These are phyloP conservation scores for Tuber melanosporum DNA, from an alignment of 495 filamentous ascomycete species.

Conservation along the genomic window DNA sequence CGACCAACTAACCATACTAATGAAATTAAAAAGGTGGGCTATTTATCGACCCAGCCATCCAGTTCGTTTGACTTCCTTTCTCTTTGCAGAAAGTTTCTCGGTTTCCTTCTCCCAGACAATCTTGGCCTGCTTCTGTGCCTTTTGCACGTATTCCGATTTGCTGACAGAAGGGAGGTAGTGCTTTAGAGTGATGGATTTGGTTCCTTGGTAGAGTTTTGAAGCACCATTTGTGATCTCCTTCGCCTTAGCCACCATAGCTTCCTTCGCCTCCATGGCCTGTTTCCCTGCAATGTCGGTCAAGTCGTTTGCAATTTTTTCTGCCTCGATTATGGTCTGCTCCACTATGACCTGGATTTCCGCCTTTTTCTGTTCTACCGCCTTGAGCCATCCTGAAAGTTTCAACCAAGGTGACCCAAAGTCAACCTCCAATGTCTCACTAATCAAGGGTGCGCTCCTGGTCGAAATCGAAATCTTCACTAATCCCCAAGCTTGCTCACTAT, in stretches of 20 bases:
- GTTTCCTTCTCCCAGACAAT: conserved; percentile 32
- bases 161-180: conserved; percentile 16
- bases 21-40: background rate
- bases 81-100: conserved; percentile 27
- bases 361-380: conserved; percentile 48
- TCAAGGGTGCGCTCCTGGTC: conserved; percentile 49
- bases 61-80: conserved; percentile 23
- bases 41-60: conserved; percentile 27
- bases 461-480: conserved; percentile 54
- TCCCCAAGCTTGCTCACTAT: conserved; percentile 53
- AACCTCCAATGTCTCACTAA: conserved; percentile 51
- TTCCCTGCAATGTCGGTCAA: conserved; percentile 31
- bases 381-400: conserved; percentile 54
- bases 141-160: conserved; percentile 34
- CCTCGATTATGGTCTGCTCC: conserved; percentile 48
- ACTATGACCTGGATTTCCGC: conserved; percentile 50
- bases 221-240: conserved; percentile 29
- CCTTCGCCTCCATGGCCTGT: conserved; percentile 28
- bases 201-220: conserved; percentile 31
- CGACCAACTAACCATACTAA: background rate
- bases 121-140: conserved; percentile 36
- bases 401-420: conserved; percentile 61
- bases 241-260: conserved; percentile 22
- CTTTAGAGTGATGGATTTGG: conserved; percentile 25
- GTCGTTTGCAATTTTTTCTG: conserved; percentile 34